Conservation (phyloP, 2,329 filamentous ascomycete genomes). For the Pseudogymnoascus pannorum region DNA sequence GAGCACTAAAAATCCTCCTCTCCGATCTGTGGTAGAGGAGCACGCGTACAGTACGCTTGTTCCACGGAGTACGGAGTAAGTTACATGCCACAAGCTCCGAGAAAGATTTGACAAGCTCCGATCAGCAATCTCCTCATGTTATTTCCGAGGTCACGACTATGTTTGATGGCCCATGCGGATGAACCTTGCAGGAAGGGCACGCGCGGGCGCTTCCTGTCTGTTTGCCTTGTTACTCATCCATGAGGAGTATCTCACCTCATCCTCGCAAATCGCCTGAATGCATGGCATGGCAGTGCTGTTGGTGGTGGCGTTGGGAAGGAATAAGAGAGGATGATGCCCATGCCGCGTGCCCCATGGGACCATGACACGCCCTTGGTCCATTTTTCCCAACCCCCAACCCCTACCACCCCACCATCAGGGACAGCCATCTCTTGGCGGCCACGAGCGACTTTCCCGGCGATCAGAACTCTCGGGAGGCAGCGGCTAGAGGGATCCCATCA, state of each 20-base stretch:
- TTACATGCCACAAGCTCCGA: not conserved
- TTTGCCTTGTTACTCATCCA: not conserved
- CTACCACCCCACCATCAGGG: not conserved
- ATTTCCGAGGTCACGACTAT: not conserved
- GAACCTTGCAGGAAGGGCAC: not conserved
- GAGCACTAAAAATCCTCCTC: not conserved
- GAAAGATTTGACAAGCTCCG: not conserved
- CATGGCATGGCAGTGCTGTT: not conserved
- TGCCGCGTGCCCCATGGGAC: not conserved
- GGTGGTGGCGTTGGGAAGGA: not conserved
- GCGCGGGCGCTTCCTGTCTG: not conserved
- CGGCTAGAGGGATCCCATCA: not conserved
- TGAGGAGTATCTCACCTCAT: not conserved
- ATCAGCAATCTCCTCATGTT: not conserved
- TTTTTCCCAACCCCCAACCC: not conserved
- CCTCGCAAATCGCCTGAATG: not conserved
- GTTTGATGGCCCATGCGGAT: not conserved
- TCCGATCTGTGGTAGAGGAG: not conserved
- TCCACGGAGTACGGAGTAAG: not conserved
- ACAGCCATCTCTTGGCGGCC: not conserved
- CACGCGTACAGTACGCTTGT: not conserved
- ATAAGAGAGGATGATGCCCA: not conserved
- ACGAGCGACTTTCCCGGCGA: not conserved
- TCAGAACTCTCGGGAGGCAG: not conserved
- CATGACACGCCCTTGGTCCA: not conserved